Percentiles rank a stretch among this genome's conserved stretches.
Conservation (phyloP, 352 stramenopile species). For the Detonula confervacea region DNA sequence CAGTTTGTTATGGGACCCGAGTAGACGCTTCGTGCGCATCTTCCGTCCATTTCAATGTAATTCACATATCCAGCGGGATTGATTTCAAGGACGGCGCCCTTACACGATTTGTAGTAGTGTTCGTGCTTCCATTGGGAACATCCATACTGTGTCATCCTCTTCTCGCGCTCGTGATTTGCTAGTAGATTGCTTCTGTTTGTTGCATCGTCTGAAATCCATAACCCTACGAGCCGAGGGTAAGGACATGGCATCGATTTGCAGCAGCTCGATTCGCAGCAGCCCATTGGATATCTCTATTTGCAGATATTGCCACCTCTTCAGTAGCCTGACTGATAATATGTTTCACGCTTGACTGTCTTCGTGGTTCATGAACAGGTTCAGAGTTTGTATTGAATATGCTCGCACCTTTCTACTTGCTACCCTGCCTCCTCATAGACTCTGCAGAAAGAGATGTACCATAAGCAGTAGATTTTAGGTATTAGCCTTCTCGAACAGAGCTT, state of each 20-base stretch:
- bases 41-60: slow-evolving; percentile 34
- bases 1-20: slow-evolving; percentile 38
- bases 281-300: no score
- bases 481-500: no score
- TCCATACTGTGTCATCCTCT: slow-evolving; percentile 14
- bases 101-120: slow-evolving; percentile 25
- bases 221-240: slow-evolving; percentile 19
- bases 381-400: no score
- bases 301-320: no score
- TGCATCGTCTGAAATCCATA: slow-evolving; percentile 38
- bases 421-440: no score
- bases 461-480: no score
- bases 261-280: slow-evolving; percentile 19
- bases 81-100: slow-evolving; percentile 19
- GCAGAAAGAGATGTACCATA: no score
- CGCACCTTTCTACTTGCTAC: no score
- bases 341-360: no score
- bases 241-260: slow-evolving; percentile 23
- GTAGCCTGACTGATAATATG: no score
- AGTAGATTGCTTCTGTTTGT: slow-evolving; percentile 22
- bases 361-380: no score
- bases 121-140: slow-evolving; percentile 11
- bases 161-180: slow-evolving; percentile 30
- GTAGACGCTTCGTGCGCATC: slow-evolving; percentile 5
- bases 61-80: slow-evolving; percentile 16